A percentile compares a stretch with the other conserved stretches of the same genome.
These are phyloP conservation scores for Tothia fuscella DNA, from an alignment of 2,329 filamentous ascomycete genomes.

Conservation along the genomic window DNA sequence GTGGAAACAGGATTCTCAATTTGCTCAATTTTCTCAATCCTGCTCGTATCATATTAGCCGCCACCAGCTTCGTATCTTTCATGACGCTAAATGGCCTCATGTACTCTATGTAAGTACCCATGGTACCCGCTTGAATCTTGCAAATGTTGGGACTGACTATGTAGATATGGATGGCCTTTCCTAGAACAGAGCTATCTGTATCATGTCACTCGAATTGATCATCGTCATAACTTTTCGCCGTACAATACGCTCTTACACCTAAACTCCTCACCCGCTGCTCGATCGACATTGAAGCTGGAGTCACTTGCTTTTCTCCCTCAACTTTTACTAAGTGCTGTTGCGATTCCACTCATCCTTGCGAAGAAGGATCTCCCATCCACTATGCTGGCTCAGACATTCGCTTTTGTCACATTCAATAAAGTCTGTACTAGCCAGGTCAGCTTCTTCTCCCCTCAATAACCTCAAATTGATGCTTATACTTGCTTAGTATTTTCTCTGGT, in stretches of 20 bases:
- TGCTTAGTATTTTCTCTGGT: conserved; percentile 90
- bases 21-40: conserved; percentile 20
- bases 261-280: conserved; percentile 50
- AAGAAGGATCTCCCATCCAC: conserved; percentile 71
- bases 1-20: conserved; percentile 3
- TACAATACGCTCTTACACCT: conserved; percentile 91
- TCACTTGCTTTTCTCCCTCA: conserved; percentile 84
- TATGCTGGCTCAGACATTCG: conserved; percentile 92
- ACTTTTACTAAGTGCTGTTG: conserved; percentile 62
- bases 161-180: conserved; percentile 67
- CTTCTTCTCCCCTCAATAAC: conserved; percentile 9
- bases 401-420: conserved; percentile 97
- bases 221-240: conserved; percentile 95
- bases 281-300: conserved; percentile 46
- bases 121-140: not conserved
- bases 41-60: conserved; percentile 43
- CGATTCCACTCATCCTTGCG: conserved; percentile 64
- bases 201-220: conserved; percentile 84
- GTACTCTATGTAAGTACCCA: conserved; percentile 54
- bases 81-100: conserved; percentile 61
- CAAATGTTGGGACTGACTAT: not conserved
- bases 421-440: conserved; percentile 93
- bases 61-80: conserved; percentile 63
- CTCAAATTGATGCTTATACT: conserved; percentile 8
- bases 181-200: conserved; percentile 85